These are phyloP conservation scores for Salvia sclarea DNA, from an alignment of 305 asterid genomes.

Conservation along the genomic window DNA sequence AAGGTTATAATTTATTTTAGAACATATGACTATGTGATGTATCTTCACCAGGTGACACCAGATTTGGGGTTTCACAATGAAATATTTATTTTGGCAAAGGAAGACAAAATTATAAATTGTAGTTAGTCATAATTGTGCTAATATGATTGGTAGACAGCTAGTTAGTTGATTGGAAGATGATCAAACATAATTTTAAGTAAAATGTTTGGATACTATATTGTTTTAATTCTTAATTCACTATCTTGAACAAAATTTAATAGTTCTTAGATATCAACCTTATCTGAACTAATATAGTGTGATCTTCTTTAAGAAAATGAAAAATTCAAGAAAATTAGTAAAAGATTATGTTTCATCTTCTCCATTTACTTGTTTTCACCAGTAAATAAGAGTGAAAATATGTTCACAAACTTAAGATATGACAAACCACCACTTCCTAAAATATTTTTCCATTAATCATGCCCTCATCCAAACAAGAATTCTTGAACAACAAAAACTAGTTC, in stretches of 20 bases:
- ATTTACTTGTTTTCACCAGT: no score
- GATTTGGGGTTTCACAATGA: conserved; percentile 1
- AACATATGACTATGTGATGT: conserved; percentile 5
- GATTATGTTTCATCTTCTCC: neutral
- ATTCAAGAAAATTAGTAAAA: neutral
- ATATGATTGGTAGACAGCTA: conserved; percentile 3
- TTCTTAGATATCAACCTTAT: no score
- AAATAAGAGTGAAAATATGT: no score
- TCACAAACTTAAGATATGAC: no score
- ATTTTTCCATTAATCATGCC: no score
- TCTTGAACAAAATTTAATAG: neutral
- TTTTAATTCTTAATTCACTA: no score
- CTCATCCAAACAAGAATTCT: no score
- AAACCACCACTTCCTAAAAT: no score
- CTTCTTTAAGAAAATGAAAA: neutral
- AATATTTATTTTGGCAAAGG: neutral
- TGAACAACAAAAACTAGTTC: no score
- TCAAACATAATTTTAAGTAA: neutral
- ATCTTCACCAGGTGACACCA: conserved; percentile 11
- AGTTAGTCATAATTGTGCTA: neutral
- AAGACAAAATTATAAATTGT: neutral
- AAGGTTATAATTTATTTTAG: neutral
- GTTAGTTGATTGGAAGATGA: neutral
- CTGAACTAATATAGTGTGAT: no score
- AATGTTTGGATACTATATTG: neutral